Evolutionary conservation across 129 eudicot species (phyloP), one percentile per base, ranked within the genome.

Genomic region (Flaveria linearis): DNA sequence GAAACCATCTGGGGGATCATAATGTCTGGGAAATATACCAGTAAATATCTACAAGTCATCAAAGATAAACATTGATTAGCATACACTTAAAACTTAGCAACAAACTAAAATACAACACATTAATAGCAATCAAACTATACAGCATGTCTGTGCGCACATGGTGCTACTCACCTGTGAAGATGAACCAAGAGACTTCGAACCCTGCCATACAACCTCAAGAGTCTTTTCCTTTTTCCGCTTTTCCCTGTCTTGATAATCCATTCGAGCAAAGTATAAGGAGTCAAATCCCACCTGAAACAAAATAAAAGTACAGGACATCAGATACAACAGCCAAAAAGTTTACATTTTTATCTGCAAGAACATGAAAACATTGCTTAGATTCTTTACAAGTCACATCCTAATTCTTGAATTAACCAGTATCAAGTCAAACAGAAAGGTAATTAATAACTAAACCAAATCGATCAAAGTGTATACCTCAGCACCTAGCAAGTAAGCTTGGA

Each of bases 231-330:
- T 49, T 83, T 79, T 88, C 28, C 98, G 72, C 87, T 91, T 93
- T 76, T 90, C 96, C 87, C 98, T 88, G 69, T 93, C 98, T 91
- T 91, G 98, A 82, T 93, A 93, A 83, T 93, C 98, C 84, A 93
- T 91, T 53, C 98, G 85, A 55, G 98, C 97, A 80, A 93, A 93
- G 78, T 64, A 93, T 28, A 93, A 89, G 10, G 97, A 93, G 83
- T 93, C 98, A 76, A 93, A 93, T 56, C 98, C 98, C 77, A 93
- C 62, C 98, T 93, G 86, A 87, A 93, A 80, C 50, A 81, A 41
- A 61, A 69, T 7, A 15, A 25, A 53, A 73, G 53, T 70, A 18
- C 36, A 50, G 41, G 52, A 42, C 41, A 66, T 62, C 33, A 28
- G 60, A 43, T 49, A 46, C 71, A n/a, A 20, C 9, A 71, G 7